These are phyloP conservation scores for Cyphellophora attinorum DNA, from an alignment of 2,329 filamentous ascomycete genomes.

Conservation along the genomic window DNA sequence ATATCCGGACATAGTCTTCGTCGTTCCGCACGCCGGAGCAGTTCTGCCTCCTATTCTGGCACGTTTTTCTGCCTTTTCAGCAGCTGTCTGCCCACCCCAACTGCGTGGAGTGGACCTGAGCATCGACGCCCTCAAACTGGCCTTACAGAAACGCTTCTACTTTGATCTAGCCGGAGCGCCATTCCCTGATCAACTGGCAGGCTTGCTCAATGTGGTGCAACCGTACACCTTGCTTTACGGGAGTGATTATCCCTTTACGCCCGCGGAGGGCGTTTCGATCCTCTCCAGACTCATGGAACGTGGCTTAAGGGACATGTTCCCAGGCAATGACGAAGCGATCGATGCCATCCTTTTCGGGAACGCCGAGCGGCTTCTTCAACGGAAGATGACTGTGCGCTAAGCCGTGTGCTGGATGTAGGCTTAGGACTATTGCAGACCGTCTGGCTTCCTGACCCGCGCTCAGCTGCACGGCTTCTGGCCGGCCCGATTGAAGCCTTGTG, in stretches of 20 bases:
- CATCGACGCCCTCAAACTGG: conserved; percentile 1
- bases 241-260: conserved; percentile 44
- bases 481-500: too few species aligned
- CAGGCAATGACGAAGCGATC: too few species aligned
- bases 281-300: too few species aligned
- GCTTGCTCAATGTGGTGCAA: conserved; percentile 33
- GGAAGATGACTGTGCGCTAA: too few species aligned
- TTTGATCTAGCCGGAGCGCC: conserved; percentile 13
- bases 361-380: too few species aligned
- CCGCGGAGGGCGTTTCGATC: conserved; percentile 13
- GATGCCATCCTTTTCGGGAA: too few species aligned
- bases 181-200: conserved; percentile 22
- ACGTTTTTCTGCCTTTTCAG: conserved; percentile 8
- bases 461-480: too few species aligned
- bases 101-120: neutral
- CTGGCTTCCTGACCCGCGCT: too few species aligned
- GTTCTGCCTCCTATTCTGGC: conserved; percentile 24
- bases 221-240: conserved; percentile 42
- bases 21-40: conserved; percentile 40
- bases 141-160: conserved; percentile 9
- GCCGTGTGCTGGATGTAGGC: too few species aligned
- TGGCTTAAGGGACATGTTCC: too few species aligned
- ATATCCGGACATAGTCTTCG: conserved; percentile 35
- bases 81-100: conserved; percentile 1
- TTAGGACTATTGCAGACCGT: too few species aligned